Conservation (phyloP, 192 early-diverging fungal genomes). For the Podila minutissima region DNA sequence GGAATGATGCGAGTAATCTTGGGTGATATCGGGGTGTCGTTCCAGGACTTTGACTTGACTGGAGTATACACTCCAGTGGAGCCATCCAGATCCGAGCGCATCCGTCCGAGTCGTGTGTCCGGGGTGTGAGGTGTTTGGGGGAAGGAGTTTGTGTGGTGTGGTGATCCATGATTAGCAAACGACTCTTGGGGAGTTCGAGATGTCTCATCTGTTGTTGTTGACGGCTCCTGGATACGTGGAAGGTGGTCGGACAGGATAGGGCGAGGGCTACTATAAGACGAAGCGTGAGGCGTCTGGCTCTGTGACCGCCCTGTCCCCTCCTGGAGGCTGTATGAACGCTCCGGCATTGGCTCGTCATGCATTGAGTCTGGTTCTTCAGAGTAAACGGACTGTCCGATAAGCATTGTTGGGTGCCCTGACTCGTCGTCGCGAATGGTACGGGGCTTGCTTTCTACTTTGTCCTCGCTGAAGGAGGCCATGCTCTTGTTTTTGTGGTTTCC, state of each 20-base stretch:
- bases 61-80: constrained; percentile 11
- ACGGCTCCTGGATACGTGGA: constrained; percentile 38
- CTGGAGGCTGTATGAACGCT: constrained; percentile 9
- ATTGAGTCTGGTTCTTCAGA: constrained; percentile 50
- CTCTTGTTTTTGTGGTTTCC: constrained; percentile 52
- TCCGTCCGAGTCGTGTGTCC: constrained; percentile 13
- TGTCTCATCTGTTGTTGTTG: background rate
- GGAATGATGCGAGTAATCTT: constrained; percentile 45
- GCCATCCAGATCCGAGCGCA: background rate
- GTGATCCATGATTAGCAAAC: constrained; percentile 14
- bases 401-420: constrained; percentile 7
- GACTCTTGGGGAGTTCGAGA: constrained; percentile 15
- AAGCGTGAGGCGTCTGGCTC: constrained; percentile 10
- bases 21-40: constrained; percentile 19
- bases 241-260: constrained; percentile 12
- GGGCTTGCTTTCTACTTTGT: constrained; percentile 34
- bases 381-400: constrained; percentile 32
- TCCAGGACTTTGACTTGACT: constrained; percentile 42
- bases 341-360: constrained; percentile 21
- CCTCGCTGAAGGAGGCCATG: constrained; percentile 51
- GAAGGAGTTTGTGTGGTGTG: constrained; percentile 9
- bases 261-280: constrained; percentile 23
- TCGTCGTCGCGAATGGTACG: constrained; percentile 22
- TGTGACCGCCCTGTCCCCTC: constrained; percentile 9
- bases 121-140: constrained; percentile 6